phyloP scores from a whole-genome alignment of 2,329 filamentous ascomycete species.

The Fusarium luffae region DNA sequence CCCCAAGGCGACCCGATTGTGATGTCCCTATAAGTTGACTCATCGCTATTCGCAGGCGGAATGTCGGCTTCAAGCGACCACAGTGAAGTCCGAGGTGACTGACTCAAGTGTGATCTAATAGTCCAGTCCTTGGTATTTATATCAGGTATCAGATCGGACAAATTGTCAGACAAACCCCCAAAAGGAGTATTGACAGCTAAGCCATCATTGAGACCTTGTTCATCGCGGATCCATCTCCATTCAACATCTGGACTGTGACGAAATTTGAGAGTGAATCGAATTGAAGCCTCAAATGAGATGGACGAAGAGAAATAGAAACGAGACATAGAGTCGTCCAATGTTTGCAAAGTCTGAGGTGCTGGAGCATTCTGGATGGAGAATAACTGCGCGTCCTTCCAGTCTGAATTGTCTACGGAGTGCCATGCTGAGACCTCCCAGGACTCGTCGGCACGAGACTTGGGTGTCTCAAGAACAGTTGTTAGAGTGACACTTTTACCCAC shows the following conservation, averaged over 20 bases:
- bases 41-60: conserved; percentile 64
- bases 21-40: conserved; percentile 67
- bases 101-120: conserved; percentile 67
- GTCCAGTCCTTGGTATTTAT: conserved; percentile 65
- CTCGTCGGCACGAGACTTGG: conserved; percentile 62
- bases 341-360: conserved; percentile 64
- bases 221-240: conserved; percentile 79
- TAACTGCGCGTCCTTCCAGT: conserved; percentile 65
- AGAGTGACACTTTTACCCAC: conserved; percentile 64
- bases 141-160: conserved; percentile 67
- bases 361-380: conserved; percentile 37
- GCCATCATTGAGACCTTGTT: conserved; percentile 72
- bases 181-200: conserved; percentile 61
- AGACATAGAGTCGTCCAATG: conserved; percentile 33
- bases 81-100: conserved; percentile 74
- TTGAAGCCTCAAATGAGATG: conserved; percentile 59
- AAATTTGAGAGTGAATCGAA: conserved; percentile 79
- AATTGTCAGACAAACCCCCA: conserved; percentile 50
- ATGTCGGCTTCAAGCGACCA: conserved; percentile 74
- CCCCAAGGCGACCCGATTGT: conserved; percentile 72
- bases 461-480: conserved; percentile 76
- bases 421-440: conserved; percentile 81
- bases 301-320: conserved; percentile 66
- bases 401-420: conserved; percentile 69
- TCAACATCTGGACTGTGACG: conserved; percentile 60